These are phyloP conservation scores for Leccinum arenicola DNA, from an alignment of 768 basidiomycete genomes.

Conservation along the genomic window DNA sequence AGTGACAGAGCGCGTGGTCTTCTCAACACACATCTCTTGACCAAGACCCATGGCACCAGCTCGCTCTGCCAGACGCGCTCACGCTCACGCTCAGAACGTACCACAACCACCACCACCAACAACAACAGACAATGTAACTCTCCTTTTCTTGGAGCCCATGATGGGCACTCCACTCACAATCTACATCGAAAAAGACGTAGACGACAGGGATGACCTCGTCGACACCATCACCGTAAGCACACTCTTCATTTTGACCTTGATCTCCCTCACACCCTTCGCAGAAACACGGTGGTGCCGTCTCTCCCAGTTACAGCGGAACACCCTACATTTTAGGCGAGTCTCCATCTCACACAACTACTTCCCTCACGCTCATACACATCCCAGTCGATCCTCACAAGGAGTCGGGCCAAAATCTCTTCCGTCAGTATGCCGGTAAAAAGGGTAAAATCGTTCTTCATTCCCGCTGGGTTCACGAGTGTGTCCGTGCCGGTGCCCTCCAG, in stretches of 20 bases:
- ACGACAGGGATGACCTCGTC: conserved; percentile 60
- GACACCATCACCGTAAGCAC: conserved; percentile 63
- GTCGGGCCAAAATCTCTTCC: conserved; percentile 78
- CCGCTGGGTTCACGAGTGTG: conserved; percentile 76
- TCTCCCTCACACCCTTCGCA: conserved; percentile 28
- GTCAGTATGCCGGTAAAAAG: conserved; percentile 78
- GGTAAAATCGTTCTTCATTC: conserved; percentile 72
- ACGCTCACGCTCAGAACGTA: conserved; percentile 36
- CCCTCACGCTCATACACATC: conserved; percentile 3
- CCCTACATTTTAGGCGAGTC: conserved; percentile 74
- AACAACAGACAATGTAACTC: conserved; percentile 21
- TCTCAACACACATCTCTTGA: conserved; percentile 9
- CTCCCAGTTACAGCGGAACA: conserved; percentile 74
- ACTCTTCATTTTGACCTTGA: conserved; percentile 1
- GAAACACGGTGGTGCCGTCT: conserved; percentile 76
- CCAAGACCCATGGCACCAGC: conserved; percentile 81
- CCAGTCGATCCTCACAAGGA: conserved; percentile 76
- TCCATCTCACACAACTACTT: conserved; percentile 4
- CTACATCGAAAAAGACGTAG: conserved; percentile 80
- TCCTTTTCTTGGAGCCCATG: conserved; percentile 81
- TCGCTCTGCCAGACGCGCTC: conserved; percentile 55
- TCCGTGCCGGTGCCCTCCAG: conserved; percentile 64
- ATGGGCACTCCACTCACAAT: conserved; percentile 71
- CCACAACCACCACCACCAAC: too few relatives aligned
- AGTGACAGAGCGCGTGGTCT: conserved; percentile 18